A percentile compares a stretch with the other conserved stretches of the same genome.
Conservation (phyloP, 2,329 filamentous ascomycete species). For the Aspergillus uvarum region DNA sequence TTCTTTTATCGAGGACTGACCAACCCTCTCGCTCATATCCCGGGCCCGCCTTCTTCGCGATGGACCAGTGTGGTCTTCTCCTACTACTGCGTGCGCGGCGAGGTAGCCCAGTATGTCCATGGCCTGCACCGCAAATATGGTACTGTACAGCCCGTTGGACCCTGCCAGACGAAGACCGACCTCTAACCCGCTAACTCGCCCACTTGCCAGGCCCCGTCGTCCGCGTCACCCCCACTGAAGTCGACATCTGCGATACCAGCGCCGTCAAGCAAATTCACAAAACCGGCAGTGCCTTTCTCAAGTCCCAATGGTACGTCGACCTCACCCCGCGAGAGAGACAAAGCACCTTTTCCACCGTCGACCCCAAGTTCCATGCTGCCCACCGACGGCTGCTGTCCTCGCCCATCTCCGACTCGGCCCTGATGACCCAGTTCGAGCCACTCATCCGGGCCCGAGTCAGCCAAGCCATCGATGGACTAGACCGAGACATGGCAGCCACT, state of each 20-base stretch:
- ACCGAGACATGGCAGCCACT: slow-evolving; percentile 42
- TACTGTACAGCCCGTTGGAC: not conserved
- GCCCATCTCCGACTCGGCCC: slow-evolving; percentile 45
- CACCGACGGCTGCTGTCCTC: slow-evolving; percentile 36
- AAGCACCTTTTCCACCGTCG: slow-evolving; percentile 44
- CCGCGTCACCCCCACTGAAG: slow-evolving; percentile 24
- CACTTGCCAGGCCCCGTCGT: slow-evolving; percentile 32
- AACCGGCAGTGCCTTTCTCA: slow-evolving; percentile 34
- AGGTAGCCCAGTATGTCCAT: slow-evolving; percentile 17
- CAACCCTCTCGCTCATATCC: slow-evolving; percentile 4
- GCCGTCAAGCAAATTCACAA: slow-evolving; percentile 37
- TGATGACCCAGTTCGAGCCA: slow-evolving; percentile 37
- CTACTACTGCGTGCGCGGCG: slow-evolving; percentile 11
- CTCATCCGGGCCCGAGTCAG: slow-evolving; percentile 39
- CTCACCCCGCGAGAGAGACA: slow-evolving; percentile 20
- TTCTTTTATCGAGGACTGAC: not conserved
- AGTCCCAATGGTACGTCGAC: slow-evolving; percentile 33
- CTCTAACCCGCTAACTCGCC: not conserved
- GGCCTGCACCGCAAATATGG: slow-evolving; percentile 17
- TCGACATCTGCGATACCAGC: slow-evolving; percentile 42
- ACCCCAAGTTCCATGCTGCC: slow-evolving; percentile 36
- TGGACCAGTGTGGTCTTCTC: slow-evolving; percentile 12
- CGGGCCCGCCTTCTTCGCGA: slow-evolving; percentile 13
- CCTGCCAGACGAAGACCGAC: not conserved
- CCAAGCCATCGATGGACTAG: slow-evolving; percentile 47